Conservation (phyloP, 2,329 filamentous ascomycete genomes). For the Fusarium sp. region DNA sequence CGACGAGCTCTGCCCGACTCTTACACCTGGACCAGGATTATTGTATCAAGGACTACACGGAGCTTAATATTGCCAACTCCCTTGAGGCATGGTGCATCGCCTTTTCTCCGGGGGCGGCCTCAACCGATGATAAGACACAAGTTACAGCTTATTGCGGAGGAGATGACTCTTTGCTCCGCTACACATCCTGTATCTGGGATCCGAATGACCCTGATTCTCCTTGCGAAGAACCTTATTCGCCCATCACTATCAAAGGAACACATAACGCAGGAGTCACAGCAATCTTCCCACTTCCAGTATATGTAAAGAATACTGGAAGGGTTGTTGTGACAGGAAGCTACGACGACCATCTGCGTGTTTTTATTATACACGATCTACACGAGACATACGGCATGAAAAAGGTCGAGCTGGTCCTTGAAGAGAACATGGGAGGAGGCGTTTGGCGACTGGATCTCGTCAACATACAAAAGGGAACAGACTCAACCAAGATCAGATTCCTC, state of each 20-base stretch:
- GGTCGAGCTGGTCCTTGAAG: conserved; percentile 68
- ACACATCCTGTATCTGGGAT: conserved; percentile 51
- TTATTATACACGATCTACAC: conserved; percentile 60
- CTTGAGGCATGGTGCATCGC: conserved; percentile 81
- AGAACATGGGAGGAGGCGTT: conserved; percentile 81
- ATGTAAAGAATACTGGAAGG: conserved; percentile 56
- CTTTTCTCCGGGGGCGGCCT: conserved; percentile 58
- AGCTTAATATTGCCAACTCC: conserved; percentile 59
- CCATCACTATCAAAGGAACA: conserved; percentile 53
- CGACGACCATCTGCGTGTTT: conserved; percentile 82
- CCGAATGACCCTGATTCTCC: conserved; percentile 11
- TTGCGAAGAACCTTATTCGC: conserved; percentile 41
- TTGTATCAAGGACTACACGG: conserved; percentile 47
- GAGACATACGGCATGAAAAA: conserved; percentile 55
- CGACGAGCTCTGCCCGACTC: conserved; percentile 71
- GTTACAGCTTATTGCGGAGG: conserved; percentile 74
- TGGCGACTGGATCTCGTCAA: conserved; percentile 81
- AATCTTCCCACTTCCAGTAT: conserved; percentile 75
- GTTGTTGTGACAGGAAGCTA: conserved; percentile 89
- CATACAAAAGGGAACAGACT: conserved; percentile 41
- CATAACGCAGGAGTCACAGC: conserved; percentile 89
- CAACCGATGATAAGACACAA: conserved; percentile 35
- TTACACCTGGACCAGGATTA: conserved; percentile 60
- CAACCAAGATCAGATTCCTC: conserved; percentile 64
- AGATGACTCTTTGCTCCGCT: conserved; percentile 75